phyloP scores from a whole-genome alignment of 1,284 basidiomycete genomes.

The Cerrena zonata region DNA sequence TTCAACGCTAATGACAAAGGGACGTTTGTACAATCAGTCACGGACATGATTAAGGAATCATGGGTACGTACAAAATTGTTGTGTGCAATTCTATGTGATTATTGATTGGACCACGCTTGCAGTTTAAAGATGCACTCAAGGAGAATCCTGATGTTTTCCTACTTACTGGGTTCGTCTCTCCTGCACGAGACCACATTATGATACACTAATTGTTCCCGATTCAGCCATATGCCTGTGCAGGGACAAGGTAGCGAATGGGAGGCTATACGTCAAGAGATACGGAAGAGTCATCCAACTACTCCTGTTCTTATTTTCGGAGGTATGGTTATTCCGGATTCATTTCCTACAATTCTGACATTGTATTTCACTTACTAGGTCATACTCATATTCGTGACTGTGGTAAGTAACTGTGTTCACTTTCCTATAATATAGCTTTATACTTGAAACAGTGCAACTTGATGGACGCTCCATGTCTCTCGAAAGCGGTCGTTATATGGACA shows the following conservation, averaged over 20 bases:
- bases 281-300: constrained; percentile 64
- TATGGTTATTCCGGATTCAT: too few relatives aligned
- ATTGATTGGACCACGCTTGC: too few relatives aligned
- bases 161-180: constrained; percentile 57
- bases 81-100: too few relatives aligned
- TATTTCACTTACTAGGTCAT: too few relatives aligned
- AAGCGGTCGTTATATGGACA: constrained; percentile 85
- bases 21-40: constrained; percentile 70
- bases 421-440: too few relatives aligned
- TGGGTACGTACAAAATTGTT: too few relatives aligned
- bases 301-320: constrained; percentile 80
- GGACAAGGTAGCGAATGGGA: constrained; percentile 65
- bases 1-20: constrained; percentile 62
- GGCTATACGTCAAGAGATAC: constrained; percentile 65
- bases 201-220: too few relatives aligned
- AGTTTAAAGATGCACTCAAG: constrained; percentile 70
- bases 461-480: constrained; percentile 67
- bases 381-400: constrained; percentile 75
- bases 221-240: constrained; percentile 68
- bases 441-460: constrained; percentile 45
- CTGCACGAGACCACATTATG: too few relatives aligned
- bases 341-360: too few relatives aligned
- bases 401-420: constrained; percentile 26
- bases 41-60: constrained; percentile 67
- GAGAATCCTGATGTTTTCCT: constrained; percentile 81